These are phyloP conservation scores for Prototheca cutis DNA, from an alignment of 163 green algal genomes.

Conservation along the genomic window DNA sequence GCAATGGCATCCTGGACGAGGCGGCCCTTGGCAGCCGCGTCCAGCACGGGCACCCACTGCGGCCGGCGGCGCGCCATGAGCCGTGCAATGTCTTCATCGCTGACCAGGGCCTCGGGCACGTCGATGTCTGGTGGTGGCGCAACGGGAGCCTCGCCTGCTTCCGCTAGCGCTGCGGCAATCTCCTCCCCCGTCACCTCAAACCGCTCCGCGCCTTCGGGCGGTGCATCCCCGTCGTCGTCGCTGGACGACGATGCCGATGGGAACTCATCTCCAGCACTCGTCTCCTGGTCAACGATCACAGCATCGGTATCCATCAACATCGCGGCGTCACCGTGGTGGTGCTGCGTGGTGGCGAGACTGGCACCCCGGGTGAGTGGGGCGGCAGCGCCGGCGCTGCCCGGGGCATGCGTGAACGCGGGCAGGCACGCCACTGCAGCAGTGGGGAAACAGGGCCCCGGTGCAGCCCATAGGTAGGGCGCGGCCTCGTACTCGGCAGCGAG, in stretches of 20 bases:
- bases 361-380: conserved; percentile 31
- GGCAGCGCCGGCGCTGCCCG: conserved; percentile 34
- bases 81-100: conserved; percentile 40
- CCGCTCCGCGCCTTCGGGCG: conserved; percentile 59
- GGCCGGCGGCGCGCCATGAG: conserved; percentile 50
- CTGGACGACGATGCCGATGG: no score
- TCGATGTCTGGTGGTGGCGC: conserved; percentile 47
- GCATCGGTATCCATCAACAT: no score
- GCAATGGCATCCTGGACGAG: no score
- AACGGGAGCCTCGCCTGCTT: conserved; percentile 30
- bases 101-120: conserved; percentile 69
- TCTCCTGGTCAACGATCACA: conserved; percentile 46
- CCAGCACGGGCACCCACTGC: conserved; percentile 53
- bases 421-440: conserved; percentile 91
- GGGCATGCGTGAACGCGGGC: conserved; percentile 65
- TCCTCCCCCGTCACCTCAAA: conserved; percentile 60
- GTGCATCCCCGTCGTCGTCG: conserved; percentile 41
- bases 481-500: conserved; percentile 21
- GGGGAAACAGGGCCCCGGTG: conserved; percentile 49
- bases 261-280: conserved; percentile 41
- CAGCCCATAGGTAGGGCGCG: conserved; percentile 30
- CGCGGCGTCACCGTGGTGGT: no score
- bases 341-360: conserved; percentile 48
- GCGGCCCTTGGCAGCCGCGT: neutral
- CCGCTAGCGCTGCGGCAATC: conserved; percentile 49